phyloP scores from a whole-genome alignment of 768 basidiomycete species.

The Suillus tomentosus region DNA sequence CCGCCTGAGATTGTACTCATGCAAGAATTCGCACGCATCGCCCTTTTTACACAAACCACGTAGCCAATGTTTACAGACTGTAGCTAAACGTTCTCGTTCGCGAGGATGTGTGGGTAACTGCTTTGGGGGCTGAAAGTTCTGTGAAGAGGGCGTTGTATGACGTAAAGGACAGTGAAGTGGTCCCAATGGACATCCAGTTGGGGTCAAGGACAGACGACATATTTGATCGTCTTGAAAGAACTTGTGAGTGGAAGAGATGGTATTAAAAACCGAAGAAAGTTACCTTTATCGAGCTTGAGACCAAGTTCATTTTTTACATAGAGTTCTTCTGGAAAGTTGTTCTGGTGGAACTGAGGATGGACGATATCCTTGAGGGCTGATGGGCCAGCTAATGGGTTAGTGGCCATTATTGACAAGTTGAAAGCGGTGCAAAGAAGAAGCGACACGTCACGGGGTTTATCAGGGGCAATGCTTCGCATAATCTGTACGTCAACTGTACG shows the following conservation, averaged over 20 bases:
- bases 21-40: constrained; percentile 96
- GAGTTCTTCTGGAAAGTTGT: constrained; percentile 79
- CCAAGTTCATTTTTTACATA: constrained; percentile 82
- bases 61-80: constrained; percentile 99
- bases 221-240: constrained; percentile 81
- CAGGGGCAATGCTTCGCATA: background rate
- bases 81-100: constrained; percentile 80
- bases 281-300: constrained; percentile 91
- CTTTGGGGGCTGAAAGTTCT: constrained; percentile 89
- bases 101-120: constrained; percentile 81
- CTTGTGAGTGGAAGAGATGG: background rate
- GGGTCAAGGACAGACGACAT: constrained; percentile 79
- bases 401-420: constrained; percentile 34
- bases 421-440: background rate
- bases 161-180: constrained; percentile 90
- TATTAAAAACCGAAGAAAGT: constrained; percentile 16
- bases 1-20: constrained; percentile 95
- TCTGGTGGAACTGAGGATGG: constrained; percentile 92
- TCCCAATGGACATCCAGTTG: constrained; percentile 87
- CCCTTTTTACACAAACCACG: constrained; percentile 98
- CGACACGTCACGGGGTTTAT: constrained; percentile 12
- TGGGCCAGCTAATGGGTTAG: constrained; percentile 57
- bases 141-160: constrained; percentile 84
- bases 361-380: constrained; percentile 70
- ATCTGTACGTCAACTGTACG: constrained; percentile 7